Evolutionary conservation across 768 basidiomycete genomes (phyloP).

Genomic region (Auricularia sp.): DNA sequence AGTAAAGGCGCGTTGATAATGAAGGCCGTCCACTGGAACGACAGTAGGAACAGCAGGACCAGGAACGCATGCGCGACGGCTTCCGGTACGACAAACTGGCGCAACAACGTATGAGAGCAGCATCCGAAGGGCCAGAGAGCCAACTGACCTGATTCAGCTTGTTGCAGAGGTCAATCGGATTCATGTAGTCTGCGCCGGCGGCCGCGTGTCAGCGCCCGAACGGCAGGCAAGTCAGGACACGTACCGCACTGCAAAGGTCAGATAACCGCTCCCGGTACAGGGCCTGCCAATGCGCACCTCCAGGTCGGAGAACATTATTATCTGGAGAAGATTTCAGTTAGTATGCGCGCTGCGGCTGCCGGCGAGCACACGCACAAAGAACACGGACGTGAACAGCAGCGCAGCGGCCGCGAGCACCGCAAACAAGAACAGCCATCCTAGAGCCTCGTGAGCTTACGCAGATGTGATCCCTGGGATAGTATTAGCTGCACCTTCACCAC

Average conservation of each 20-base stretch:
- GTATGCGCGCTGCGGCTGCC: not conserved
- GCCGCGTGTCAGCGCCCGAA: not conserved
- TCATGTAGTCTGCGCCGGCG: constrained; percentile 70
- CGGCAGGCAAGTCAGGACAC: not conserved
- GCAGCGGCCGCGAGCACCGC: constrained; percentile 92
- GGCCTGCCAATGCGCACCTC: not conserved
- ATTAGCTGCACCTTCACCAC: not conserved
- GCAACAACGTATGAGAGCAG: not conserved
- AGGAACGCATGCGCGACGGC: constrained; percentile 91
- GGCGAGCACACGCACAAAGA: constrained; percentile 66
- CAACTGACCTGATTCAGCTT: constrained; percentile 86
- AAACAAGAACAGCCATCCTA: constrained; percentile 96
- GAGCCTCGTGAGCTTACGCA: not conserved
- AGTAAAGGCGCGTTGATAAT: constrained; percentile 84
- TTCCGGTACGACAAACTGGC: constrained; percentile 46
- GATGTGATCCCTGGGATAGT: not conserved
- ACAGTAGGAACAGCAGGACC: constrained; percentile 77
- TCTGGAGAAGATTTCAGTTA: not conserved
- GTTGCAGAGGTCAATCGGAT: constrained; percentile 99
- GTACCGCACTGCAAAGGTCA: not conserved
- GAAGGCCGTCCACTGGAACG: constrained; percentile 93
- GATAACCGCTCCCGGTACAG: not conserved
- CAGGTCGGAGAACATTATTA: not conserved
- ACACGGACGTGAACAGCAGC: constrained; percentile 96
- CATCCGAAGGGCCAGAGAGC: not conserved